A percentile compares a stretch with the other conserved stretches of the same genome.
Conservation (phyloP, 176 grass and related monocot species). For the Luzula sylvatica region DNA sequence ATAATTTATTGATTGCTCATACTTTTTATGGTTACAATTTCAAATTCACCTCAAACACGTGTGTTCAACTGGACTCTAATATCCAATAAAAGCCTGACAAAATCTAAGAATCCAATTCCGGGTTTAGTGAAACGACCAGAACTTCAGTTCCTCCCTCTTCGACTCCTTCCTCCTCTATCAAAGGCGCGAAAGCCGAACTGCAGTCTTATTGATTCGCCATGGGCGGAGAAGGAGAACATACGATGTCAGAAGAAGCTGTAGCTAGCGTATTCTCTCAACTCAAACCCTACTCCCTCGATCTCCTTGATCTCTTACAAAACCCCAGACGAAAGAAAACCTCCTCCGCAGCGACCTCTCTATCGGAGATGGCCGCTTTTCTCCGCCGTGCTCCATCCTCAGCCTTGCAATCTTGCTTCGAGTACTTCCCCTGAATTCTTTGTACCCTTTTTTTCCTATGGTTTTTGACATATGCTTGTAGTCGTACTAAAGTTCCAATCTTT, state of each 20-base stretch:
- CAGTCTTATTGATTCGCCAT: not conserved
- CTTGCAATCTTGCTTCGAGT: conserved; percentile 72
- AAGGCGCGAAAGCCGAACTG: too few relatives aligned
- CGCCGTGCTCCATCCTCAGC: conserved; percentile 31
- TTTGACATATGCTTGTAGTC: too few relatives aligned
- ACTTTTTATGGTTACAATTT: too few relatives aligned
- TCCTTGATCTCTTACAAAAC: conserved; percentile 73
- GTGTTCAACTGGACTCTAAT: too few relatives aligned
- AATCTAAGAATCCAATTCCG: too few relatives aligned
- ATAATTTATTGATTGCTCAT: too few relatives aligned
- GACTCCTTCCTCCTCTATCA: too few relatives aligned
- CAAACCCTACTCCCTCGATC: conserved; percentile 60
- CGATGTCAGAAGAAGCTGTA: conserved; percentile 46
- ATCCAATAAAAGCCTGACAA: too few relatives aligned
- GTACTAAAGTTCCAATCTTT: too few relatives aligned
- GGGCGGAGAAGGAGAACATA: conserved; percentile 21
- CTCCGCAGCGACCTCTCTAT: conserved; percentile 34
- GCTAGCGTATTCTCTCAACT: conserved; percentile 48
- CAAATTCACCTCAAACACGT: too few relatives aligned
- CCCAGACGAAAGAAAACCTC: conserved; percentile 21
- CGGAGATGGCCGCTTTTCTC: conserved; percentile 53
- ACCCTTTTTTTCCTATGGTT: not conserved
- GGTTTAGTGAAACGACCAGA: not conserved
- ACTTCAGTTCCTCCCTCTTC: not conserved
- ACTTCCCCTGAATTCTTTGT: too few relatives aligned